Evolutionary conservation across 2,329 filamentous ascomycete genomes (phyloP).

Genomic region (Scorias spongiosa): DNA sequence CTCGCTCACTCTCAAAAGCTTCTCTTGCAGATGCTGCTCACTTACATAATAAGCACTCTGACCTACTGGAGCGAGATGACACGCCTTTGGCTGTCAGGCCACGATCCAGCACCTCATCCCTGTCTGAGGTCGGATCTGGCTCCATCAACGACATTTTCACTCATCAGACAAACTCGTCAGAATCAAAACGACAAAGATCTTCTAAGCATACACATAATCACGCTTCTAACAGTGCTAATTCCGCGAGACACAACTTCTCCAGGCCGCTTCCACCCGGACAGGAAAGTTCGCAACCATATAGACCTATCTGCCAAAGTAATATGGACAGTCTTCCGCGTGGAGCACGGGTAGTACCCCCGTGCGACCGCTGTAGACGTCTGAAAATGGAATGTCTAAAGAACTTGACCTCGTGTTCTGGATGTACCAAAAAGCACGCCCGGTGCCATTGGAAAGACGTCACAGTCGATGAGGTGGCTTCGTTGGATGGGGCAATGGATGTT

Average conservation of each 20-base stretch:
- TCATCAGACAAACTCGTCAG: slow-evolving; percentile 10
- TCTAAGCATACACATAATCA: slow-evolving; percentile 3
- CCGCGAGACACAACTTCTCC: slow-evolving; percentile 22
- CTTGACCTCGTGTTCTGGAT: slow-evolving; percentile 70
- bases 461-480: slow-evolving; percentile 43
- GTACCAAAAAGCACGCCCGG: slow-evolving; percentile 80
- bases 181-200: slow-evolving; percentile 5
- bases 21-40: not conserved
- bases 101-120: slow-evolving; percentile 6
- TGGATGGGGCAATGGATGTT: slow-evolving; percentile 2
- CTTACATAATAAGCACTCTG: not conserved
- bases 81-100: not conserved
- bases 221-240: slow-evolving; percentile 6
- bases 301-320: slow-evolving; percentile 32
- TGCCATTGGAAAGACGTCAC: slow-evolving; percentile 75
- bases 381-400: slow-evolving; percentile 76
- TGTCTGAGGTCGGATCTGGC: slow-evolving; percentile 7
- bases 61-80: not conserved
- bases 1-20: not conserved
- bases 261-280: slow-evolving; percentile 20
- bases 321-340: slow-evolving; percentile 64
- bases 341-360: slow-evolving; percentile 63
- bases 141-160: slow-evolving; percentile 1
- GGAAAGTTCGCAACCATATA: slow-evolving; percentile 21
- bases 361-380: slow-evolving; percentile 66